phyloP scores from a whole-genome alignment of 768 basidiomycete species.

The Trametes meyenii region DNA sequence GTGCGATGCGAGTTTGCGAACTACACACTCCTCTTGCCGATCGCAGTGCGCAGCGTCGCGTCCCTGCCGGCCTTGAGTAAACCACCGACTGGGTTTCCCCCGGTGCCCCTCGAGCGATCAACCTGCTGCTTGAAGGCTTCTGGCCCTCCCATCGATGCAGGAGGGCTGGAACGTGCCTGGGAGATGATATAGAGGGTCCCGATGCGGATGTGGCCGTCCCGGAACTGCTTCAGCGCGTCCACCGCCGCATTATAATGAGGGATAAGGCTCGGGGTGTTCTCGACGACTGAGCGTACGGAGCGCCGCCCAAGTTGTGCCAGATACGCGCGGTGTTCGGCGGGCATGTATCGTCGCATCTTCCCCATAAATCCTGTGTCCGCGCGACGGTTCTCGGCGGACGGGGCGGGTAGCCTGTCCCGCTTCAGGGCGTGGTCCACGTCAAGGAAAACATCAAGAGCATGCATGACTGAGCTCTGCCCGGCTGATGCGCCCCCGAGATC shows the following conservation, averaged over 20 bases:
- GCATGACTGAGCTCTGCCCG: conserved; percentile 92
- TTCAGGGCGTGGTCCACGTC: conserved; percentile 88
- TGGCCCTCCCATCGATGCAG: conserved; percentile 34
- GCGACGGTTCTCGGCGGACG: conserved; percentile 65
- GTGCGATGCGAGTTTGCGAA: neutral
- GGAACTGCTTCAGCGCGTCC: conserved; percentile 74
- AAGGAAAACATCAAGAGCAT: conserved; percentile 81
- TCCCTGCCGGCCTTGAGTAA: conserved; percentile 91
- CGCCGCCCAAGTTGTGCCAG: conserved; percentile 67
- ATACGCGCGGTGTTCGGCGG: conserved; percentile 86
- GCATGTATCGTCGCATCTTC: conserved; percentile 95
- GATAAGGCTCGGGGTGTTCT: conserved; percentile 56
- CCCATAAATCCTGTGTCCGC: conserved; percentile 85
- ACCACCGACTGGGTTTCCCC: conserved; percentile 80
- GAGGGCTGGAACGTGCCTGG: conserved; percentile 70
- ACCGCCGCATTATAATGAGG: conserved; percentile 84
- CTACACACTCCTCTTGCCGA: conserved; percentile 42
- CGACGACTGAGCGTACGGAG: conserved; percentile 65
- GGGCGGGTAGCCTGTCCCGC: conserved; percentile 64
- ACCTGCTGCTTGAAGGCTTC: conserved; percentile 20
- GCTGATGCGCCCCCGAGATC: conserved; percentile 89
- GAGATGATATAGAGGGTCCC: conserved; percentile 86
- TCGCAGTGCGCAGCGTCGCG: conserved; percentile 71
- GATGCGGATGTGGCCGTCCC: conserved; percentile 88
- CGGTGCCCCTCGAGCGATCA: conserved; percentile 78